Percentiles rank a stretch among this genome's conserved stretches.
phyloP scores from a whole-genome alignment of 2,329 filamentous ascomycete species.

The Claviceps arundinis region DNA sequence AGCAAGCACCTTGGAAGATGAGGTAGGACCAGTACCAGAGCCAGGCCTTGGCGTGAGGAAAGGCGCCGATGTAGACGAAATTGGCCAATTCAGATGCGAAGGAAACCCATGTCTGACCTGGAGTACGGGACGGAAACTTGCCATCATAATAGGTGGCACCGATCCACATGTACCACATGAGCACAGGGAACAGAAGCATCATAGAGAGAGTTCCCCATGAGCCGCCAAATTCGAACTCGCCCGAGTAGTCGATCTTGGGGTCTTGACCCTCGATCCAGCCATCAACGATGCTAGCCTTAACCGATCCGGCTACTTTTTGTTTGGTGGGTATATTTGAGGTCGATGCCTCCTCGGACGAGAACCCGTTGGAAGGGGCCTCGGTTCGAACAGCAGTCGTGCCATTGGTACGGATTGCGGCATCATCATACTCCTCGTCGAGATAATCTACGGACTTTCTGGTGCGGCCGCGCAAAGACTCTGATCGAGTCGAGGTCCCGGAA shows the following conservation, averaged over 20 bases:
- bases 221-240: constrained; percentile 74
- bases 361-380: constrained; percentile 11
- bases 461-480: constrained; percentile 29
- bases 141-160: constrained; percentile 88
- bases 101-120: constrained; percentile 53
- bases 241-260: constrained; percentile 49
- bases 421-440: constrained; percentile 30
- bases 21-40: constrained; percentile 90
- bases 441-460: constrained; percentile 37
- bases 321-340: background rate
- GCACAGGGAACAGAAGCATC: constrained; percentile 83
- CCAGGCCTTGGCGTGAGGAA: constrained; percentile 73
- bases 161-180: constrained; percentile 99
- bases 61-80: constrained; percentile 73
- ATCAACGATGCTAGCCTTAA: constrained; percentile 24
- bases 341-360: constrained; percentile 9
- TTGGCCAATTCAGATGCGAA: constrained; percentile 59
- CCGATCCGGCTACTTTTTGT: constrained; percentile 8
- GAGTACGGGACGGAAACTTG: constrained; percentile 54
- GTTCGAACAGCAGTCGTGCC: constrained; percentile 16
- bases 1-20: constrained; percentile 69
- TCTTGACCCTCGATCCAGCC: constrained; percentile 48
- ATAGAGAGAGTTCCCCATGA: constrained; percentile 65
- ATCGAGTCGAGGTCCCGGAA: constrained; percentile 25
- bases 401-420: constrained; percentile 19